Base-by-base conservation (phyloP, 2,329 filamentous ascomycete genomes). In the Apiospora kogelbergensis region DNA sequence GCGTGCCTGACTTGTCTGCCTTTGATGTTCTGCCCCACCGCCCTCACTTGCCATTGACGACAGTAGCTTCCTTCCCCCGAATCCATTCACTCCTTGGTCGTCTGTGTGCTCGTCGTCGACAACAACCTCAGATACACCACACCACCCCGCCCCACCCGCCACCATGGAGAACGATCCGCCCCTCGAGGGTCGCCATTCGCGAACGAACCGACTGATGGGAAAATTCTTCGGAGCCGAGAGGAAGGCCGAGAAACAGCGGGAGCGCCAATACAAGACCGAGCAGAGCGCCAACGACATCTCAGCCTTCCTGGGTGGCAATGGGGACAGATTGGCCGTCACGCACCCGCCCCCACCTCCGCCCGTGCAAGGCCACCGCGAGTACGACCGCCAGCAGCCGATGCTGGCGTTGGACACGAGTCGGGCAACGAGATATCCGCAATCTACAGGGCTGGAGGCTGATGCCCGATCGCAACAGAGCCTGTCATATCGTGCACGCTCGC, bases 221-320 rank as follows among this genome's bases (percentile, higher is more conserved):
- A 90, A 89, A 81, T 81, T 91, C 69, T 90, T 90, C 75, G 83
- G 83, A 68, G 78, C 72, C 75, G 79, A 75, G 79, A 79, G 74
- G 78, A 81, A 76, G 69, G 73, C 71, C 74, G 74, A 73, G 79
- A 71, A 74, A 71, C 64, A 78, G 76, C 68, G 63, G 73, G 65
- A 46, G 17, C 45, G 67, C 22, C 33, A 67, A 17, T 65, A 67
- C 40, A 77, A 78, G 71, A 84, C 81, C 75, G 81, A 82, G 70
- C 77, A 80, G 70, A 83, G 84, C 67, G 78, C 81, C 72, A 84
- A 82, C 73, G 84, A 87, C 65, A 81, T 91, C 71, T 84, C 89
- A 75, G 85, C 86, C 71, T 91, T 91, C 78, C 82, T 91, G 66
- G 85, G 86, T 70, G 81, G 84, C 45, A 80, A 86, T 70, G 88